Evolutionary conservation across 2,329 filamentous ascomycete genomes (phyloP).

Genomic region (Penicillium sp.): DNA sequence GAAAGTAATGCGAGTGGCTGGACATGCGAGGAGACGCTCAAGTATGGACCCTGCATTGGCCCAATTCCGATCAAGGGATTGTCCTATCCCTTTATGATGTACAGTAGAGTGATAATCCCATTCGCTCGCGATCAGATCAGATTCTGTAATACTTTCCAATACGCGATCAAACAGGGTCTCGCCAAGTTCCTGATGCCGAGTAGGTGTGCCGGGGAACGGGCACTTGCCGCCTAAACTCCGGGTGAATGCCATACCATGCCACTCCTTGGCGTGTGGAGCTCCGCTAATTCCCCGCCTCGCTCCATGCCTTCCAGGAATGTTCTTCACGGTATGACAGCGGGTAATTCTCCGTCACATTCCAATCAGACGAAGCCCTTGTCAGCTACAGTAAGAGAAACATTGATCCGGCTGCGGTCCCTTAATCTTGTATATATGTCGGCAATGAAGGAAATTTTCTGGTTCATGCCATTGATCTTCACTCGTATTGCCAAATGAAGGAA

Average conservation of each 20-base stretch:
- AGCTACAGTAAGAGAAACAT: neutral
- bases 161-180: neutral
- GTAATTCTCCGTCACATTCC: neutral
- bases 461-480: neutral
- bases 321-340: neutral
- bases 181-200: neutral
- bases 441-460: neutral
- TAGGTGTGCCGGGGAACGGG: neutral
- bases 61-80: neutral
- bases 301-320: neutral
- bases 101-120: neutral
- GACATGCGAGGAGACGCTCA: slow-evolving; percentile 4
- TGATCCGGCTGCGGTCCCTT: neutral
- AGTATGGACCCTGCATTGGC: neutral
- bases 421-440: neutral
- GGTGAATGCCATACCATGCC: neutral
- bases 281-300: slow-evolving; percentile 3
- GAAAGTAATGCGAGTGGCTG: slow-evolving; percentile 6
- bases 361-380: neutral
- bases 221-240: slow-evolving; percentile 4
- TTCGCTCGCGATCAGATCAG: neutral
- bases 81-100: neutral
- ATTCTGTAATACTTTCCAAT: neutral
- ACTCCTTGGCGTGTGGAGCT: neutral
- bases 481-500: neutral